phyloP scores from a whole-genome alignment of 1,284 basidiomycete species.

The Neolentinus lepideus region DNA sequence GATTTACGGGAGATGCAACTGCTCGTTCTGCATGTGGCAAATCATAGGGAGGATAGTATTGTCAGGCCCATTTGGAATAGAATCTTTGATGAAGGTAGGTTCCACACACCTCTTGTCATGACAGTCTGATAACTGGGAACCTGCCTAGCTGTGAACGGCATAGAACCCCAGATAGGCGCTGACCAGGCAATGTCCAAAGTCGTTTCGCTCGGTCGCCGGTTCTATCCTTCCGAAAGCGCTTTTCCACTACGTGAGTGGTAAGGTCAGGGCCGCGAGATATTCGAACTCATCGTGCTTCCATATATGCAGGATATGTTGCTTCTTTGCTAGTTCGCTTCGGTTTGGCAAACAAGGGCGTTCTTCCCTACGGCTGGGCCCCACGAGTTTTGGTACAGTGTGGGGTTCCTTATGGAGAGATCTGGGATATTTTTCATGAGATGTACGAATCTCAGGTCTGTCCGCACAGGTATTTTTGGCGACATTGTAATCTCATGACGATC shows the following conservation, averaged over 20 bases:
- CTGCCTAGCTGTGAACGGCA: constrained; percentile 38
- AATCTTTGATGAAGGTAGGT: constrained; percentile 74
- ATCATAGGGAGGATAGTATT: constrained; percentile 81
- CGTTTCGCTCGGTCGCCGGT: constrained; percentile 71
- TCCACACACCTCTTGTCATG: not conserved
- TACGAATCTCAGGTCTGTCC: constrained; percentile 77
- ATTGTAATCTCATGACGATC: constrained; percentile 4
- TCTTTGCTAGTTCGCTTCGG: constrained; percentile 65
- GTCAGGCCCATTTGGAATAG: constrained; percentile 85
- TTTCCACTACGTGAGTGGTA: constrained; percentile 71
- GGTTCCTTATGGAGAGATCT: constrained; percentile 70
- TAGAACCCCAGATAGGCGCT: constrained; percentile 42
- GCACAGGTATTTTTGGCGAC: not conserved
- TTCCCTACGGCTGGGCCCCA: constrained; percentile 75
- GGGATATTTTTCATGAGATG: constrained; percentile 82
- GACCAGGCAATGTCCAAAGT: constrained; percentile 61
- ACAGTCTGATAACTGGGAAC: constrained; percentile 3
- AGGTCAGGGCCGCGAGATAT: constrained; percentile 1
- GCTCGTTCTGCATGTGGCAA: constrained; percentile 89
- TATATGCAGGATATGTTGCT: constrained; percentile 55
- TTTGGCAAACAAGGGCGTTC: constrained; percentile 48
- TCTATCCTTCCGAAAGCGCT: constrained; percentile 87
- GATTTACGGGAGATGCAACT: constrained; percentile 82
- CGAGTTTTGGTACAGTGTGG: constrained; percentile 71
- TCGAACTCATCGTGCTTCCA: not conserved